phyloP scores from a whole-genome alignment of 2,329 filamentous ascomycete genomes.

The Decorospora gaudefroyi region DNA sequence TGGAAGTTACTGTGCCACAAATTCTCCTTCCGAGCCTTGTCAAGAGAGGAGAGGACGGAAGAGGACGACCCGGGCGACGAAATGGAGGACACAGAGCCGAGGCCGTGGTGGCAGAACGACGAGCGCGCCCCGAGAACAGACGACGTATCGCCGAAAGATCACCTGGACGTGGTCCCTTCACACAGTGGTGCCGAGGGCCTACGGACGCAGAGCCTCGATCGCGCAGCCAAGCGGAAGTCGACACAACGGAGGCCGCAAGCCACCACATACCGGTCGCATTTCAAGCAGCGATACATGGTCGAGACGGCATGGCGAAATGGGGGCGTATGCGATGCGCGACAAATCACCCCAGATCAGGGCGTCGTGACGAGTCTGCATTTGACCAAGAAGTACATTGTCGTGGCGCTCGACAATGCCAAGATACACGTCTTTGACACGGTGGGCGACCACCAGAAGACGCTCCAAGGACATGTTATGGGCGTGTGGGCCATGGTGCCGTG shows the following conservation, averaged over 20 bases:
- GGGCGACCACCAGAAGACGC: constrained; percentile 82
- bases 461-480: constrained; percentile 97
- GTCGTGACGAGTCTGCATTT: constrained; percentile 95
- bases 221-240: constrained; percentile 46
- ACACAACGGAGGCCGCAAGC: constrained; percentile 61
- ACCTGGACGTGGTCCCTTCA: constrained; percentile 42
- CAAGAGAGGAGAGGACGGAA: constrained; percentile 51
- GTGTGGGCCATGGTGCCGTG: constrained; percentile 99
- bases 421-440: constrained; percentile 97
- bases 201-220: constrained; percentile 62
- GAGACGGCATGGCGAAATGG: constrained; percentile 96
- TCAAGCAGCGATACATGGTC: constrained; percentile 96
- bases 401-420: constrained; percentile 95
- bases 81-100: constrained; percentile 32
- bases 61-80: constrained; percentile 35
- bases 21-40: constrained; percentile 75
- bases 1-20: constrained; percentile 98
- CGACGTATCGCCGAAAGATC: constrained; percentile 32
- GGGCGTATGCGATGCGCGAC: constrained; percentile 78
- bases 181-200: constrained; percentile 55
- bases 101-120: constrained; percentile 33
- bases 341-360: constrained; percentile 94
- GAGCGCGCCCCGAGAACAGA: constrained; percentile 36
- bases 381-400: constrained; percentile 94
- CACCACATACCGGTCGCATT: constrained; percentile 91